Evolutionary conservation across 2,329 filamentous ascomycete species (phyloP), one percentile per base, ranked within the genome.

Genomic region (Sphaerulina vaccinii): DNA sequence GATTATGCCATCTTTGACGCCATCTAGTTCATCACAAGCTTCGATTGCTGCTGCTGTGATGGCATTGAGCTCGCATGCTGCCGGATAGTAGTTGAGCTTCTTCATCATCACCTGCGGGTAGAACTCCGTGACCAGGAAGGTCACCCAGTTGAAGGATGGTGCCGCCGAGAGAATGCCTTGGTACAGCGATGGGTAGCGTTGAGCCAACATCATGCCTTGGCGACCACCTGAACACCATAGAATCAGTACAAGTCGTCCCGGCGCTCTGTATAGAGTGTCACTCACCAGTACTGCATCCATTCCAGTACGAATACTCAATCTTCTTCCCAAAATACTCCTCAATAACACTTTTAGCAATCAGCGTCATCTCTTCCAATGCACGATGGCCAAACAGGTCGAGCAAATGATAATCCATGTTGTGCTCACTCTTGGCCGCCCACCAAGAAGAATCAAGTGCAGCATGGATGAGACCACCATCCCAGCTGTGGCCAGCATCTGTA

Each of bases 91-190:
- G n/a, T 57, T 48, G 1, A 62, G 23, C 32, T 56, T 46, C 22
- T 61, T 57, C 67, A 71, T 70, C 15, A 65, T 48, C 19, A 54
- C 47, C 37, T 68, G 63, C 13, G 67, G 58, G 59, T 63, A 71
- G 45, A 56, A 60, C 13, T 63, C 60, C 1, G 64, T 59, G 1
- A 62, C 40, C 6, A 67, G 21, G 45, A 69, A 66, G 0, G 55
- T 63, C 3, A 56, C 55, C 67, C 66, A 71, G 45, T 73, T 69
- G 40, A 73, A 65, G 1, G 71, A 71, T 10, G 73, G 72, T 1
- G 71, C 67, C 4, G 55, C 52, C 3, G 73, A 71, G 3, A 72
- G 49, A 44, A 75, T 73, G 16, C 72, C 71, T 53, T 75, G 66
- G 49, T 68, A 74, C 2, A 63, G 59, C 2, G 62, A 45, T 5